These are phyloP conservation scores for Geotrichum europaeum DNA, from an alignment of 1,139 yeast genomes.

Conservation along the genomic window DNA sequence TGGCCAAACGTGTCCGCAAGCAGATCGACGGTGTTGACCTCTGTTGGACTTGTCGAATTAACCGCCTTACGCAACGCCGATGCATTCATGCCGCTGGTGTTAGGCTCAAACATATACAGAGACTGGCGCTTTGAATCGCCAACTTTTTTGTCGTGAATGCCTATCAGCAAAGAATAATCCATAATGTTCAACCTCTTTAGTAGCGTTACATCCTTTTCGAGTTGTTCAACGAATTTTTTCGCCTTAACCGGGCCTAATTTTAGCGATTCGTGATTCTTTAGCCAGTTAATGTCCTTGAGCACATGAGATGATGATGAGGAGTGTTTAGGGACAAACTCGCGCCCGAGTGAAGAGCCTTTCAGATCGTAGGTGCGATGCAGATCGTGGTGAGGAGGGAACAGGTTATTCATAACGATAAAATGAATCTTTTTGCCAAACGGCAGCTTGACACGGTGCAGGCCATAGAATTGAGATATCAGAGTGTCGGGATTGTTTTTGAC, in stretches of 20 bases:
- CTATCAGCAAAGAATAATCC: constrained; percentile 90
- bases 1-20: constrained; percentile 29
- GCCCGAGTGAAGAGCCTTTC: constrained; percentile 89
- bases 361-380: constrained; percentile 81
- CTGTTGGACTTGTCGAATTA: constrained; percentile 35
- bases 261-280: constrained; percentile 56
- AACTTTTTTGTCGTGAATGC: constrained; percentile 68
- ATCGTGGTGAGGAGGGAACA: constrained; percentile 90
- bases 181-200: constrained; percentile 72
- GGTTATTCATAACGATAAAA: constrained; percentile 91
- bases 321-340: constrained; percentile 35
- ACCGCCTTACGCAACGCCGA: constrained; percentile 35
- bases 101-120: constrained; percentile 36
- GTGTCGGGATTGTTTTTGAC: constrained; percentile 83
- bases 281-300: constrained; percentile 79
- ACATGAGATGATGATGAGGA: constrained; percentile 24
- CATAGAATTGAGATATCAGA: constrained; percentile 85
- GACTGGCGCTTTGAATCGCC: constrained; percentile 45
- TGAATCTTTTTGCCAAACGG: constrained; percentile 82
- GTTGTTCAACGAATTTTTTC: constrained; percentile 57
- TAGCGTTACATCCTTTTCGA: constrained; percentile 66
- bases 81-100: constrained; percentile 27
- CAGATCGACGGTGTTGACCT: constrained; percentile 31
- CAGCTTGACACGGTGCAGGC: constrained; percentile 88
- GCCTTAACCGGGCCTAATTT: constrained; percentile 68